Conservation (phyloP, 345 rosid species). For the Heritiera fomes region DNA sequence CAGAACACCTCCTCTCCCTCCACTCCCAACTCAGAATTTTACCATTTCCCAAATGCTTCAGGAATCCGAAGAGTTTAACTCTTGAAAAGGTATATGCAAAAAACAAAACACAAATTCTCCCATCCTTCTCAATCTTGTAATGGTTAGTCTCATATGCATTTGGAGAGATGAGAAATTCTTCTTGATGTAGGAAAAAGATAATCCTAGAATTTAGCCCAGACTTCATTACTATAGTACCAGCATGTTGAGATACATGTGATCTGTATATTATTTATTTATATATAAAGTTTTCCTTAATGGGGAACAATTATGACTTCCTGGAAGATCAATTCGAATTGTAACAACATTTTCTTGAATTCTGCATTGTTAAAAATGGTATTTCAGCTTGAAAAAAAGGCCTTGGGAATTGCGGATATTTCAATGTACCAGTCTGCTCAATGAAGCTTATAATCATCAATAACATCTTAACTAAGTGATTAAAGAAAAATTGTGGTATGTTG, state of each 20-base stretch:
- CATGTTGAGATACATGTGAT: not conserved
- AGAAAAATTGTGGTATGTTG: no score
- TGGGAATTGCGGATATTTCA: no score
- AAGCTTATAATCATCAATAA: no score
- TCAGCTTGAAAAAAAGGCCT: not conserved
- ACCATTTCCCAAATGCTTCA: constrained; percentile 60
- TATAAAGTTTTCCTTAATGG: not conserved
- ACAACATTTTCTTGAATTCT: not conserved
- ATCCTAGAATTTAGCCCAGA: constrained; percentile 7
- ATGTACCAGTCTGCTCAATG: no score
- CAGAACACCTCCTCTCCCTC: constrained; percentile 39
- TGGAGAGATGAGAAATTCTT: not conserved
- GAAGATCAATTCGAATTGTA: not conserved
- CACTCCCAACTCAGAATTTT: constrained; percentile 32
- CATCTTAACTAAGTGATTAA: no score
- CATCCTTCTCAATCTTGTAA: constrained; percentile 5
- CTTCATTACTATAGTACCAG: not conserved
- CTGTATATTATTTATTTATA: not conserved
- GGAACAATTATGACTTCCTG: not conserved
- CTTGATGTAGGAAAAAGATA: not conserved
- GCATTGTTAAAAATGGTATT: not conserved
- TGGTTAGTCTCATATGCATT: constrained; percentile 13
- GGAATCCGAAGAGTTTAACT: constrained; percentile 41
- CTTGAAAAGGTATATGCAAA: constrained; percentile 19
- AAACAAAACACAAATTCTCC: not conserved